Evolutionary conservation across 2,329 filamentous ascomycete genomes (phyloP), one percentile per base, ranked within the genome.

Genomic region (Trichoderma brevicompactum): DNA sequence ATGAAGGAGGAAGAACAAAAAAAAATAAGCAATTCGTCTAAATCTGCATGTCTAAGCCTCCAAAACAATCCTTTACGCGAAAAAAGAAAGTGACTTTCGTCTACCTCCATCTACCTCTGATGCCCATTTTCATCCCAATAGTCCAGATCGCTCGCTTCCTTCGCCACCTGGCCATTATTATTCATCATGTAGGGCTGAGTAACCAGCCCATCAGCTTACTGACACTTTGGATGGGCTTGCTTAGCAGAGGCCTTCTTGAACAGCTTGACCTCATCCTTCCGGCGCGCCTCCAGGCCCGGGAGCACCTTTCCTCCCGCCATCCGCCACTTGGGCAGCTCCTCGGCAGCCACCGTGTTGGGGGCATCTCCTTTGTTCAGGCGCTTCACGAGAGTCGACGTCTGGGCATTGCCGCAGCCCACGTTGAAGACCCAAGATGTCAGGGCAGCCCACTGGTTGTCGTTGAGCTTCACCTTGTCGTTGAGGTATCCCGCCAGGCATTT

Each of bases 361-460:
- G 76, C 69, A 59, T 82, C 77, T n/a, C 80, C 79, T 0, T 69
- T 72, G 73, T 83, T 83, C 65, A 83, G 75, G 9, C 79, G 74
- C 54, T 70, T 71, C 66, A 82, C 71, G 28, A 83, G 74, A 0
- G 74, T 77, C 4, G 81, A 83, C 0, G 69, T 70, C n/a, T 66
- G 64, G 3, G 78, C 74, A 53, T 76, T 76, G 3, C 78, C 80
- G 65, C 77, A 80, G 32, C 83, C 82, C 49, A 81, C 75, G 70
- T 85, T 85, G 78, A 80, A 85, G 15, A 80, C 75, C 81, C 81
- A 84, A 50, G 78, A 81, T 43, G 83, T 79, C 2, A 85, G 78
- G 0, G 83, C 82, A 48, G 80, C 83, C 69, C 82, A 85, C 70
- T 84, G 80, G 74, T 85, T 84, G 38, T 74, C 77, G 69, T 84